These are phyloP conservation scores for Amborella trichopoda DNA, from an alignment of 164 flowering plant species.

Conservation along the genomic window DNA sequence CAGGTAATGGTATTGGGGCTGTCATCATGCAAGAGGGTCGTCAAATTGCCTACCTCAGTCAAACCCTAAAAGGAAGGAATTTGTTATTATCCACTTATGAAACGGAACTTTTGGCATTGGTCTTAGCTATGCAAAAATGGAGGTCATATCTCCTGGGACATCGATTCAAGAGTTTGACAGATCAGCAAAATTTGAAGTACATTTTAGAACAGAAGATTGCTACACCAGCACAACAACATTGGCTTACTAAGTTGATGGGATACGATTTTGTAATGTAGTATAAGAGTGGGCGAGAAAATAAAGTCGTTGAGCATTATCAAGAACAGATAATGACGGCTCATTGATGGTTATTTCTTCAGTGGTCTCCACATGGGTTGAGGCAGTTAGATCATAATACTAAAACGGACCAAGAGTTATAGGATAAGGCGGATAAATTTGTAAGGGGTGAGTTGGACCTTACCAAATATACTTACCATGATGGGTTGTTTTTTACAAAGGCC, in stretches of 20 bases:
- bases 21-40: background rate
- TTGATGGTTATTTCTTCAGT: no score
- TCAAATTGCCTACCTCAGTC: background rate
- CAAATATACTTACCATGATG: background rate
- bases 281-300: background rate
- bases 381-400: background rate
- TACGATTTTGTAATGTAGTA: background rate
- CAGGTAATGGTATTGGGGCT: background rate
- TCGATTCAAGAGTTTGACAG: background rate
- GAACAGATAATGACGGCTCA: no score
- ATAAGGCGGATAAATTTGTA: no score
- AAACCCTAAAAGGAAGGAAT: background rate
- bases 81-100: background rate
- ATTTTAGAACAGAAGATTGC: background rate
- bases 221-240: background rate
- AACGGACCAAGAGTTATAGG: background rate
- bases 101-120: background rate
- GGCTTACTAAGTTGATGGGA: slow-evolving; percentile 1
- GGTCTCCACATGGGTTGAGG: background rate
- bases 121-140: background rate
- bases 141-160: background rate
- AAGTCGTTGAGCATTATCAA: background rate
- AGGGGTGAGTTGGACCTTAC: background rate
- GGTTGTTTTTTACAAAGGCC: background rate
- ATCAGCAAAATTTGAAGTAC: background rate